Base-by-base conservation (phyloP, 2,329 filamentous ascomycete genomes). In the Diaporthe destruens region DNA sequence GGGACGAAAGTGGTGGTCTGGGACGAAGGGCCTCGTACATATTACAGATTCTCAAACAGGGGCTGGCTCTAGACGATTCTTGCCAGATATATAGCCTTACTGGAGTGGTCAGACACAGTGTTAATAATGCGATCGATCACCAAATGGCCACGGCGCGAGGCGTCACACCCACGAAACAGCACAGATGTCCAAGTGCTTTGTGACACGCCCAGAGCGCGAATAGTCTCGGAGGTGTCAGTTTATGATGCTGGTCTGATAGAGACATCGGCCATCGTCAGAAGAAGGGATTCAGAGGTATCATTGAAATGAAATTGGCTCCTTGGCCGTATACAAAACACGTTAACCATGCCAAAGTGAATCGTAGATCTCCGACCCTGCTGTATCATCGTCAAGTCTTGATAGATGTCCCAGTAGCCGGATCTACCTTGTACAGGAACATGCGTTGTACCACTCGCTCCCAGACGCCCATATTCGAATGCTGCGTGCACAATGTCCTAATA, bases 291-390 rank as follows among this genome's bases (percentile, higher is more conserved):
- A 18, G 12, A 66, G 61, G 61, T 66, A 66, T 53, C 61, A 66
- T 53, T 66, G 32, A 53, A 53, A 34, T 29, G 39, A 66, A 32
- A 66, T 36, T 66, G 47, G 51, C 61, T 66, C 47, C 61, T 12
- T 66, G 32, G n/a, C 61, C 47, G 61, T 66, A 66, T 66, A 66
- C 61, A 66, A 66, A 66, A 66, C 47, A 66, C 39, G 14, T 53
- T n/a, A 53, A 53, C 8, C 47, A 66, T 53, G 44, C 32, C 29
- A 39, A 39, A 53, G 36, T 53, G n/a, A 36, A 53, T 1, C 18
- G n/a, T 53, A 53, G 8, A 1, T 6, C 44, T n/a, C 32, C 20
- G 18, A 23, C 42, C 36, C 61, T 65, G 7, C 29, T 65, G 23
- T 7, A n/a, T 34, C 29, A 16, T 51, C 32, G 20, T 51, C 29